These are phyloP conservation scores for Biancaea sappan DNA, from an alignment of 306 rosid species.

Conservation along the genomic window DNA sequence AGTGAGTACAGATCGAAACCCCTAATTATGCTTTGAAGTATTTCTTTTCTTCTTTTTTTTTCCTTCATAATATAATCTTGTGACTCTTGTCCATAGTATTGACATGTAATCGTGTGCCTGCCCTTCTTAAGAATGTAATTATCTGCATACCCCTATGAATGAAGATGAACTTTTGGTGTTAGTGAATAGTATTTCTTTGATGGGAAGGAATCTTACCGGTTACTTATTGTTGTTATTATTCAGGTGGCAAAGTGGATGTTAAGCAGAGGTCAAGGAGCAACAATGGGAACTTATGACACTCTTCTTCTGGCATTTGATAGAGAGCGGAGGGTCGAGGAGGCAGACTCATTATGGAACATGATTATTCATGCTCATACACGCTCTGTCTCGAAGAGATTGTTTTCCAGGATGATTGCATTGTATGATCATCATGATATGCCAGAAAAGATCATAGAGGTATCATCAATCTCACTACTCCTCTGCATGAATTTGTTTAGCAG, in stretches of 20 bases:
- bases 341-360: slow-evolving; percentile 97
- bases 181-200: slow-evolving; percentile 14
- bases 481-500: slow-evolving; percentile 6
- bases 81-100: slow-evolving; percentile 7
- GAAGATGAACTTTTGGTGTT: slow-evolving; percentile 1
- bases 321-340: slow-evolving; percentile 86
- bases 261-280: slow-evolving; percentile 94
- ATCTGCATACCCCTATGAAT: neutral
- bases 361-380: slow-evolving; percentile 72
- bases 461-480: slow-evolving; percentile 6
- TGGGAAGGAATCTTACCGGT: slow-evolving; percentile 19
- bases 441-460: slow-evolving; percentile 73
- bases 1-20: neutral
- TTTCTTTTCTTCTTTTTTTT: neutral
- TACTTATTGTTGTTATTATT: slow-evolving; percentile 27
- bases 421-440: slow-evolving; percentile 75
- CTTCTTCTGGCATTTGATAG: slow-evolving; percentile 90
- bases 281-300: slow-evolving; percentile 90
- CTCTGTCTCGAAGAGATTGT: slow-evolving; percentile 73
- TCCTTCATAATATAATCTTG: slow-evolving; percentile 16
- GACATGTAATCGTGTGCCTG: neutral
- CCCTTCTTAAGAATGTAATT: slow-evolving; percentile 18
- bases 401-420: slow-evolving; percentile 85
- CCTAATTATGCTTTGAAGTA: neutral
- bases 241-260: slow-evolving; percentile 98